Percentiles rank a stretch among this genome's conserved stretches.
Conservation (phyloP, 345 rosid genomes). For the Moringa oleifera region DNA sequence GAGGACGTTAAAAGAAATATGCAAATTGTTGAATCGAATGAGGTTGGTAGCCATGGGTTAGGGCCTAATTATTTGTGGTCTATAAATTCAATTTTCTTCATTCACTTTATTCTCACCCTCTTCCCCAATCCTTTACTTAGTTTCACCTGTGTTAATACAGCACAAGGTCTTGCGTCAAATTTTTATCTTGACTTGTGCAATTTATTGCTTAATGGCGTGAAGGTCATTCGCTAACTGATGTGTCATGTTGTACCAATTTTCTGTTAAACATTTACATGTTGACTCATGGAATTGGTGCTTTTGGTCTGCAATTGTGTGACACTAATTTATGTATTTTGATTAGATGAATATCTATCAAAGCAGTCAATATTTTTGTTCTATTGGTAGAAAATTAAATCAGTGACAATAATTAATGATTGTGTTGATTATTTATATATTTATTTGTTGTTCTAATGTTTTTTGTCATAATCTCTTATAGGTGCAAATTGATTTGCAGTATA, state of each 20-base stretch:
- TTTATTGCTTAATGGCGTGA: conserved; percentile 4
- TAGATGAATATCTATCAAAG: neutral
- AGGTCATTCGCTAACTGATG: neutral
- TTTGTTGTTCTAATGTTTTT: neutral
- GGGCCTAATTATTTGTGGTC: neutral
- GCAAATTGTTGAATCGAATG: conserved; percentile 88
- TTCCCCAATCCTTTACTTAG: neutral
- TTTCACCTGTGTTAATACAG: neutral
- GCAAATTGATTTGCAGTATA: conserved; percentile 76
- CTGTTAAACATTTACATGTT: neutral
- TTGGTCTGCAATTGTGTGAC: neutral
- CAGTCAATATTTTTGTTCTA: too few relatives aligned
- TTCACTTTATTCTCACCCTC: neutral
- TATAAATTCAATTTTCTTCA: neutral
- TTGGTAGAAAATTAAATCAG: too few relatives aligned
- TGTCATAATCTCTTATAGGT: conserved; percentile 39
- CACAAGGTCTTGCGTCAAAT: neutral
- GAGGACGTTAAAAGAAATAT: conserved; percentile 97
- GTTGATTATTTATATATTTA: neutral
- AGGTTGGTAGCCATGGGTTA: conserved; percentile 39
- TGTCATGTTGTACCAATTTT: neutral
- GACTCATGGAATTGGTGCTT: neutral
- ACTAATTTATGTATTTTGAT: neutral
- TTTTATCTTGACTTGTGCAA: neutral
- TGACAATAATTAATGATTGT: neutral